Base-by-base conservation (phyloP, 495 filamentous ascomycete genomes). In the Talaromyces ruber region DNA sequence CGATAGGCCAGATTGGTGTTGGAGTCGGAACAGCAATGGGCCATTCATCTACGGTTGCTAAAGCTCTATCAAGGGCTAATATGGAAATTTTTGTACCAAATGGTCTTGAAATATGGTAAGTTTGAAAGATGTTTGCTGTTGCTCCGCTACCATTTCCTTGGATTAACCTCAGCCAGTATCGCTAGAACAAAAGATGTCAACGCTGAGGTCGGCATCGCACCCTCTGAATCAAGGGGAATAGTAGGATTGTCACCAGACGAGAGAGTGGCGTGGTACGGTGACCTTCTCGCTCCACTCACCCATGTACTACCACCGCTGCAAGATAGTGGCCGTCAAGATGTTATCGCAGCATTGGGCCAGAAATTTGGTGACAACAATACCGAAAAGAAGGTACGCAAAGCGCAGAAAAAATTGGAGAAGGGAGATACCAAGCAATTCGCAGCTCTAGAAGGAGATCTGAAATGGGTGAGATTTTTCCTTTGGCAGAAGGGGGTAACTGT, bases 101-200 rank as follows among this genome's bases (percentile, higher is more conserved):
- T 39, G 55, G 55, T 34, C 55, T 58, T 37, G 55, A 58, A 21
- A 58, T 58, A 32, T 58, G 55, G 55, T 58, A 58, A 18, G 55
- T 32, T n/a, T 32, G n/a, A 58, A 16, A 2, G 3, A 8, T 16
- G 55, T 22, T 14, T n/a, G n/a, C n/a, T n/a, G n/a, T n/a, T n/a
- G n/a, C n/a, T n/a, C n/a, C n/a, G n/a, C n/a, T n/a, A n/a, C n/a
- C n/a, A n/a, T n/a, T n/a, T n/a, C n/a, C n/a, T n/a, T n/a, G n/a
- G n/a, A n/a, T 5, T 25, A 28, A 14, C 25, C 25, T 5, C 26
- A n/a, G 6, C 52, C 21, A 58, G 55, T 34, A 58, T 58, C n/a
- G 55, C 26, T 8, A 58, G 34, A 58, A 34, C 55, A 18, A 58
- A 58, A 18, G 55, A 58, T n/a, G 55, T 58, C 55, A 28, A 58